Percentiles rank a stretch among this genome's conserved stretches.
Conservation (phyloP, 2,329 filamentous ascomycete species). For the Diaporthe ilicicola region DNA sequence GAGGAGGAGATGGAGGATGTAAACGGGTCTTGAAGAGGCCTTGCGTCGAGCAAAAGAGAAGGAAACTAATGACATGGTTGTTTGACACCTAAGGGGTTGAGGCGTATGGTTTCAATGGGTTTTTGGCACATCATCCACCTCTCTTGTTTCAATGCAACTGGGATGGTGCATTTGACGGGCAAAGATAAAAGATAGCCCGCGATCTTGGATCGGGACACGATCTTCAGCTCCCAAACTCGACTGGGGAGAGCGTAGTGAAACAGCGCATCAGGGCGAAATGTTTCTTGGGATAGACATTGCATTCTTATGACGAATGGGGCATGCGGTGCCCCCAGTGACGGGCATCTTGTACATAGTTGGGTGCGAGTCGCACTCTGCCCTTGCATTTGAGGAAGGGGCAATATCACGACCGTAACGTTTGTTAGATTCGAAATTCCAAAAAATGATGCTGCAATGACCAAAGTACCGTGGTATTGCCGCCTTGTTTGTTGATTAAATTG, state of each 20-base stretch:
- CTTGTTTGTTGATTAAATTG: background rate
- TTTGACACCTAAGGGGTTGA: background rate
- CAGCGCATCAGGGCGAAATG: background rate
- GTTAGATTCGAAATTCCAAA: background rate
- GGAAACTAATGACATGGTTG: background rate
- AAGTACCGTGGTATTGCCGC: background rate
- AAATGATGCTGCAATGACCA: background rate
- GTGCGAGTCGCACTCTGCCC: background rate
- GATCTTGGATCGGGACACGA: background rate
- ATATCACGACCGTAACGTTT: constrained; percentile 8
- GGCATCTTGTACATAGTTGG: background rate
- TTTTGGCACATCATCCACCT: background rate
- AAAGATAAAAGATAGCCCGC: background rate
- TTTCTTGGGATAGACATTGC: constrained; percentile 6
- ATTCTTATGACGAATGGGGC: background rate
- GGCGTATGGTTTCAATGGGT: background rate
- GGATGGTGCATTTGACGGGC: background rate
- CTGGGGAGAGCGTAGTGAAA: background rate
- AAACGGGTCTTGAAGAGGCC: background rate
- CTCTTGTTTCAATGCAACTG: background rate
- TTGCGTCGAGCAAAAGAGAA: background rate
- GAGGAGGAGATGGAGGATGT: constrained; percentile 17
- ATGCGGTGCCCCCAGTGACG: background rate
- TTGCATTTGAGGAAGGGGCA: background rate
- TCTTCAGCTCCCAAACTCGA: background rate